Conservation (phyloP, 495 filamentous ascomycete species). For the Pyrenopolyporus hunteri region DNA sequence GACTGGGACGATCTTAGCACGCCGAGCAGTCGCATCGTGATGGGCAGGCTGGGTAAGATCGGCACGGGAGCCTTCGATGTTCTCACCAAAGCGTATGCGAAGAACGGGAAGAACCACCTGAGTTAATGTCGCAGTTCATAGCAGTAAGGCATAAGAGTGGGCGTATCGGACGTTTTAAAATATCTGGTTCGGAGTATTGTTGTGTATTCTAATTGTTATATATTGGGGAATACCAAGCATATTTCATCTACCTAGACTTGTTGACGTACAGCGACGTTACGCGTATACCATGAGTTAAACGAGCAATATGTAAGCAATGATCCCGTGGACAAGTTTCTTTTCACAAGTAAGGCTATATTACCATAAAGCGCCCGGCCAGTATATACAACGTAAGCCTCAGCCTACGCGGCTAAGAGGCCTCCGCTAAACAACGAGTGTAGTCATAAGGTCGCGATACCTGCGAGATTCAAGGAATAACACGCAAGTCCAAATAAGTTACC, state of each 20-base stretch:
- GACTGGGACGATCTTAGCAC: constrained; percentile 88
- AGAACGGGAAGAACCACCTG: constrained; percentile 43
- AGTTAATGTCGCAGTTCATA: background rate
- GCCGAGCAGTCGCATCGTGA: constrained; percentile 86
- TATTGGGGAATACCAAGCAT: constrained; percentile 1
- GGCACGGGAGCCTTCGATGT: constrained; percentile 95
- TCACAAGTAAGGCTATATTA: too few species aligned
- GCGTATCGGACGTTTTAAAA: constrained; percentile 10
- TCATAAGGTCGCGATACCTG: too few species aligned
- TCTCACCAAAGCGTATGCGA: constrained; percentile 57
- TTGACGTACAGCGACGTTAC: background rate
- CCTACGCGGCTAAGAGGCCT: too few species aligned
- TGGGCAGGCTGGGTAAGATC: constrained; percentile 78
- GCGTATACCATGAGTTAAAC: background rate
- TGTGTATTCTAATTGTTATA: constrained; percentile 1
- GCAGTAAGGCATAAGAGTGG: background rate
- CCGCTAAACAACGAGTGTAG: too few species aligned
- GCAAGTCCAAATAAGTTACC: too few species aligned
- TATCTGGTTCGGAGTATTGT: constrained; percentile 7
- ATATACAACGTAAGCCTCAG: too few species aligned
- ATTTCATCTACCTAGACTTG: background rate
- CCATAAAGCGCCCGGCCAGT: too few species aligned
- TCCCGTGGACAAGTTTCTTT: too few species aligned
- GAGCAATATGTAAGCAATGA: too few species aligned
- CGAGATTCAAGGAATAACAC: too few species aligned